Evolutionary conservation across 148 eudicot species (phyloP).

Genomic region (Suaeda aralocaspica): DNA sequence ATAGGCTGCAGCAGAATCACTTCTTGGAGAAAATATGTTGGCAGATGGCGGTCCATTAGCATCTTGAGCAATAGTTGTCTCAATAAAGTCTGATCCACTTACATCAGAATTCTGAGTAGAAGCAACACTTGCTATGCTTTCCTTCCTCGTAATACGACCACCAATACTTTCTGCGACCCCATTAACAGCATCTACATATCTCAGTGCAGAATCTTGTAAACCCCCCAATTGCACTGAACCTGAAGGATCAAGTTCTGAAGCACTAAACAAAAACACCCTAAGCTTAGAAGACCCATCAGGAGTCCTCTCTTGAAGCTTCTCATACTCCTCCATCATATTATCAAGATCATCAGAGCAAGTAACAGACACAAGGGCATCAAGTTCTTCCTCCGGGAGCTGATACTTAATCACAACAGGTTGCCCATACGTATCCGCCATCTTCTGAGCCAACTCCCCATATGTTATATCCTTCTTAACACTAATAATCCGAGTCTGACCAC

Average conservation of each 20-base stretch:
- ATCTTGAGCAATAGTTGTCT: slow-evolving; percentile 42
- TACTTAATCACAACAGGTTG: slow-evolving; percentile 66
- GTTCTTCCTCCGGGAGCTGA: slow-evolving; percentile 93
- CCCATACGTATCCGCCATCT: slow-evolving; percentile 57
- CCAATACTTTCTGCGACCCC: slow-evolving; percentile 48
- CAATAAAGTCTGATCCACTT: slow-evolving; percentile 60
- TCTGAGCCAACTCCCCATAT: slow-evolving; percentile 61
- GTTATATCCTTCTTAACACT: slow-evolving; percentile 61
- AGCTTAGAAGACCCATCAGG: slow-evolving; percentile 80
- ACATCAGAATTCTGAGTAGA: slow-evolving; percentile 86
- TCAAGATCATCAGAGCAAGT: slow-evolving; percentile 84
- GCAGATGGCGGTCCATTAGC: slow-evolving; percentile 33
- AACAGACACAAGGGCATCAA: slow-evolving; percentile 88
- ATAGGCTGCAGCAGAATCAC: slow-evolving; percentile 32
- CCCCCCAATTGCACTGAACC: slow-evolving; percentile 48
- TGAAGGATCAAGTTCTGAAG: slow-evolving; percentile 56
- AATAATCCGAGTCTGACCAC: slow-evolving; percentile 85
- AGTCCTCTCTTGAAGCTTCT: slow-evolving; percentile 61
- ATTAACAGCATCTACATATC: slow-evolving; percentile 85
- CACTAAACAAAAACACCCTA: slow-evolving; percentile 73
- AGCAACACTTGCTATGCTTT: slow-evolving; percentile 65
- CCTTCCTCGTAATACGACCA: slow-evolving; percentile 54
- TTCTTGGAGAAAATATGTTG: slow-evolving; percentile 43
- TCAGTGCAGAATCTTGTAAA: slow-evolving; percentile 60
- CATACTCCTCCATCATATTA: slow-evolving; percentile 97